Evolutionary conservation across 768 basidiomycete species (phyloP), one percentile per base, ranked within the genome.

Genomic region (Termitomyces eurrhizus): DNA sequence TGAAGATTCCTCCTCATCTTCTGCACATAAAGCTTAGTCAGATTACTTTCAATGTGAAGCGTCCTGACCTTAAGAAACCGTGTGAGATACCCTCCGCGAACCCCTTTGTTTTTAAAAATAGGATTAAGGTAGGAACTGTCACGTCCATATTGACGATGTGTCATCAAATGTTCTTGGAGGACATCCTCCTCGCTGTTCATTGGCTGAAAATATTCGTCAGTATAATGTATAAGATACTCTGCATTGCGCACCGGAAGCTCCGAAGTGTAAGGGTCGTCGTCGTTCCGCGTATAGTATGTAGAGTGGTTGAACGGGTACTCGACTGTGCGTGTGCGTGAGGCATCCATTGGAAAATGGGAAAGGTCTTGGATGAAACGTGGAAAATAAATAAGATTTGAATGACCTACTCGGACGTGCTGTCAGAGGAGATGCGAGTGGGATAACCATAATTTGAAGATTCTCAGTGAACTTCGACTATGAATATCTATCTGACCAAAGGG

Each of bases 181-280:
- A 73, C 63, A 48, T 74, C 72, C 60, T 73, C 71, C 41, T 64
- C 64, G 58, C 70, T 73, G 51, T 71, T 71, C 72, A 74, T 74
- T 1, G 73, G 72, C 72, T 74, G 59, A 18, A 11, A 41, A 7
- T 36, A 26, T 21, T 37, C 37, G 41, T 59, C 53, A 42, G 36
- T 49, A 24, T 13, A 37, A 52, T 24, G 13, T 21, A 14, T 14
- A 24, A 52, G 14, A 36, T 7, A 36, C 21, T 13, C 35, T 37
- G n/a, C 1, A 8, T 52, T 52, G 36, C 51, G n/a, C 35, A 52
- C 51, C 12, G 35, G 51, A 37, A 52, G 35, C 7, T 52, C 51
- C 24, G 35, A 52, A 35, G 51, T 52, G 7, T 24, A 52, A 36
- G 35, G 51, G 13, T 52, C 35, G 21, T 52, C 21, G 13, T 52